Conservation (phyloP, 2,329 filamentous ascomycete genomes). For the Cercospora citrullina region DNA sequence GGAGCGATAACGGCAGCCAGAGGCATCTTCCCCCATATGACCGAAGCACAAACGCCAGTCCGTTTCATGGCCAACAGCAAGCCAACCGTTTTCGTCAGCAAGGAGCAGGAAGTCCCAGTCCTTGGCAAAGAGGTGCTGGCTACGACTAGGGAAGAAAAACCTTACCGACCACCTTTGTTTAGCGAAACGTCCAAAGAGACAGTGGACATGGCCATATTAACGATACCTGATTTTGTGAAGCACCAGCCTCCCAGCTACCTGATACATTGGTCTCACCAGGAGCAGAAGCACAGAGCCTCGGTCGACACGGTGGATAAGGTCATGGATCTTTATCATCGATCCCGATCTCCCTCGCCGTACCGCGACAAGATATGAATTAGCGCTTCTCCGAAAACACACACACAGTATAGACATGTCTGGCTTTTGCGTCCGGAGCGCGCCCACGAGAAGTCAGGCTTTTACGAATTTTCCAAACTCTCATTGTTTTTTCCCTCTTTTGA, state of each 20-base stretch:
- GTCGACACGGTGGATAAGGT: conserved; percentile 22
- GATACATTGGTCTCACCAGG: neutral
- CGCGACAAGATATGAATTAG: conserved; percentile 1
- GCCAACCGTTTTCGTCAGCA: conserved; percentile 31
- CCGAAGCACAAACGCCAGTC: conserved; percentile 41
- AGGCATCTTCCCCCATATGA: conserved; percentile 43
- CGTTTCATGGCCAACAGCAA: conserved; percentile 27
- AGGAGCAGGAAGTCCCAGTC: conserved; percentile 53
- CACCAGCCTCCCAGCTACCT: conserved; percentile 11
- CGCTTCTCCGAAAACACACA: neutral
- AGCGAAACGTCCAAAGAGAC: conserved; percentile 25
- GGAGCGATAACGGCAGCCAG: conserved; percentile 40
- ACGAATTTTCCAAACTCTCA: neutral
- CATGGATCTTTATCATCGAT: conserved; percentile 21
- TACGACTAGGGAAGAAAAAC: conserved; percentile 53
- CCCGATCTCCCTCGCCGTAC: conserved; percentile 2
- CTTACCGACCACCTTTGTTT: conserved; percentile 22
- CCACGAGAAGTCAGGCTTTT: neutral
- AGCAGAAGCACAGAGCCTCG: conserved; percentile 17
- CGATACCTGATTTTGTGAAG: conserved; percentile 18
- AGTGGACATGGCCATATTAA: conserved; percentile 26
- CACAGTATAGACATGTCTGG: neutral
- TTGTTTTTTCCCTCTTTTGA: neutral
- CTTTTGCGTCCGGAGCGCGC: neutral
- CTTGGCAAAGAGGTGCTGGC: conserved; percentile 66